Conservation (phyloP, 1,139 yeast species). For the Tardiomyces depauwii region DNA sequence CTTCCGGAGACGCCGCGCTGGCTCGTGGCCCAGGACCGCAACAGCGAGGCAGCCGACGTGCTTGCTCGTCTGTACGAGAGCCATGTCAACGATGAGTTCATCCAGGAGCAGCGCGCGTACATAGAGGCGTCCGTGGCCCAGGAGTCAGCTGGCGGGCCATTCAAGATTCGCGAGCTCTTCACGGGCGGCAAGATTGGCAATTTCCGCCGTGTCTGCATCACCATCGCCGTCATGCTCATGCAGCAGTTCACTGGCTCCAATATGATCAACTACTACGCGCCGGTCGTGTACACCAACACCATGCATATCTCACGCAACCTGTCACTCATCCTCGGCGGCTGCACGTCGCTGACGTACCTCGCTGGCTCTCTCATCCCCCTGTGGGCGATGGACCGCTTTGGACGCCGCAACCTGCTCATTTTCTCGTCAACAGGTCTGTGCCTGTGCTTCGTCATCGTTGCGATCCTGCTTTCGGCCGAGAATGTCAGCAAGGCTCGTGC, state of each 20-base stretch:
- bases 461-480: slow-evolving; percentile 27
- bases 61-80: slow-evolving; percentile 17
- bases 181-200: slow-evolving; percentile 4
- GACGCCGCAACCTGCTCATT: slow-evolving; percentile 34
- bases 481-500: slow-evolving; percentile 11
- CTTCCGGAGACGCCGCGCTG: slow-evolving; percentile 71
- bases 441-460: slow-evolving; percentile 37
- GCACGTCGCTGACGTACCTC: background rate
- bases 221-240: slow-evolving; percentile 4
- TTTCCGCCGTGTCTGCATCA: slow-evolving; percentile 4
- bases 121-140: slow-evolving; percentile 2
- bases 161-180: slow-evolving; percentile 4
- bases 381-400: slow-evolving; percentile 35
- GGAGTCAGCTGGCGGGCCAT: slow-evolving; percentile 5
- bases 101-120: background rate
- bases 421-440: slow-evolving; percentile 37
- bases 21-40: slow-evolving; percentile 50
- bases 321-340: background rate
- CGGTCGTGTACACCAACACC: slow-evolving; percentile 34
- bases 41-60: slow-evolving; percentile 51
- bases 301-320: slow-evolving; percentile 31
- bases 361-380: slow-evolving; percentile 12
- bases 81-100: background rate
- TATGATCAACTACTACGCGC: slow-evolving; percentile 13
- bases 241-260: slow-evolving; percentile 14